phyloP scores from a whole-genome alignment of 2,329 filamentous ascomycete species.

The Dryadomyces quercivorus region DNA sequence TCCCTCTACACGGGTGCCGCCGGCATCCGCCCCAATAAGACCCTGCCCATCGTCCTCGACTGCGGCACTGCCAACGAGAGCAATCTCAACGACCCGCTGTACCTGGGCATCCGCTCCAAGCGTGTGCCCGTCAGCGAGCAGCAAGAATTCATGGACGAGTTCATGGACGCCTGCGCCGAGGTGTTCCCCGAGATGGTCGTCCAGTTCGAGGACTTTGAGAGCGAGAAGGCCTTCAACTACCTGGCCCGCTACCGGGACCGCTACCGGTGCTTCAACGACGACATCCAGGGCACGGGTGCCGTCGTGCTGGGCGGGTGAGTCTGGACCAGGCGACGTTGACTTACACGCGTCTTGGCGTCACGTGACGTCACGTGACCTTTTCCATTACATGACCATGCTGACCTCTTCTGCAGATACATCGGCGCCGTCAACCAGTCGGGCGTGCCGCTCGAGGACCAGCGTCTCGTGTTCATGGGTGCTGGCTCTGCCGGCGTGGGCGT shows the following conservation, averaged over 20 bases:
- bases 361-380: background rate
- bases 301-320: slow-evolving; percentile 75
- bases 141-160: slow-evolving; percentile 88
- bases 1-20: slow-evolving; percentile 91
- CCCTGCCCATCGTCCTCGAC: slow-evolving; percentile 57
- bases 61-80: slow-evolving; percentile 54
- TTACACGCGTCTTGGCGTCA: slow-evolving; percentile 13
- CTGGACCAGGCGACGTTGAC: background rate
- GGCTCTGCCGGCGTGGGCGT: slow-evolving; percentile 95
- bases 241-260: slow-evolving; percentile 77
- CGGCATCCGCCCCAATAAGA: slow-evolving; percentile 84
- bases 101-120: slow-evolving; percentile 78
- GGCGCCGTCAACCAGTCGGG: slow-evolving; percentile 72
- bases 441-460: slow-evolving; percentile 78
- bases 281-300: slow-evolving; percentile 93
- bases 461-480: slow-evolving; percentile 90
- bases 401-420: slow-evolving; percentile 49
- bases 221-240: slow-evolving; percentile 79
- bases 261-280: slow-evolving; percentile 97
- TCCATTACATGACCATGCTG: slow-evolving; percentile 16
- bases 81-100: slow-evolving; percentile 60
- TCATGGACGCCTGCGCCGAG: slow-evolving; percentile 84
- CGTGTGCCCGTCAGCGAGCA: slow-evolving; percentile 69
- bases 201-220: slow-evolving; percentile 97
- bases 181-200: slow-evolving; percentile 57